Percentiles rank a stretch among this genome's conserved stretches.
Evolutionary conservation across 176 grass and related monocot genomes (phyloP).

Genomic region (Avena atlantica): DNA sequence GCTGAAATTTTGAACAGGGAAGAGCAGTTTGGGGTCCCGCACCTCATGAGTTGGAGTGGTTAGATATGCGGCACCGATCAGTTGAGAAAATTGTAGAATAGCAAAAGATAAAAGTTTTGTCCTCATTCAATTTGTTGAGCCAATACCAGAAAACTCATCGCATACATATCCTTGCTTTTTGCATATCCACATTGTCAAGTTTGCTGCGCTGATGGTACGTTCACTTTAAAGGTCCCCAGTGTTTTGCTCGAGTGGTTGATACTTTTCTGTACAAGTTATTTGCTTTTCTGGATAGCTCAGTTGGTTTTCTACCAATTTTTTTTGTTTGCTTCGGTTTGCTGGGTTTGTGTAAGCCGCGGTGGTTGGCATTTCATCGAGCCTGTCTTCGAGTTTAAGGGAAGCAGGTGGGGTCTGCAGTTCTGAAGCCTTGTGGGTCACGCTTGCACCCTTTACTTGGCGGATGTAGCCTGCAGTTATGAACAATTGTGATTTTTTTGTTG

Average conservation of each 20-base stretch:
- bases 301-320: constrained; percentile 14
- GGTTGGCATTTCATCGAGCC: constrained; percentile 19
- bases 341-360: neutral
- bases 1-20: constrained; percentile 2
- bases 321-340: neutral
- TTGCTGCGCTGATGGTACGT: constrained; percentile 10
- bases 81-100: constrained; percentile 35
- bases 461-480: too few relatives aligned
- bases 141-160: constrained; percentile 1
- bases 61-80: neutral
- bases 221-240: neutral
- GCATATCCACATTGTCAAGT: neutral
- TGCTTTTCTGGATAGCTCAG: neutral
- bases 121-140: constrained; percentile 27
- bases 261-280: constrained; percentile 15
- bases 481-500: too few relatives aligned
- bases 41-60: constrained; percentile 17
- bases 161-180: constrained; percentile 13
- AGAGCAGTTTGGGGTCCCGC: neutral
- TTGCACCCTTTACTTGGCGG: neutral
- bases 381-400: constrained; percentile 36
- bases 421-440: neutral
- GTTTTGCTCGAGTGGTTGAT: neutral
- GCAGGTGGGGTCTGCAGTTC: neutral
- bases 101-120: constrained; percentile 37